Percentiles rank a stretch among this genome's conserved stretches.
phyloP scores from a whole-genome alignment of 2,329 filamentous ascomycete species.

The Arthrinium phaeospermum region DNA sequence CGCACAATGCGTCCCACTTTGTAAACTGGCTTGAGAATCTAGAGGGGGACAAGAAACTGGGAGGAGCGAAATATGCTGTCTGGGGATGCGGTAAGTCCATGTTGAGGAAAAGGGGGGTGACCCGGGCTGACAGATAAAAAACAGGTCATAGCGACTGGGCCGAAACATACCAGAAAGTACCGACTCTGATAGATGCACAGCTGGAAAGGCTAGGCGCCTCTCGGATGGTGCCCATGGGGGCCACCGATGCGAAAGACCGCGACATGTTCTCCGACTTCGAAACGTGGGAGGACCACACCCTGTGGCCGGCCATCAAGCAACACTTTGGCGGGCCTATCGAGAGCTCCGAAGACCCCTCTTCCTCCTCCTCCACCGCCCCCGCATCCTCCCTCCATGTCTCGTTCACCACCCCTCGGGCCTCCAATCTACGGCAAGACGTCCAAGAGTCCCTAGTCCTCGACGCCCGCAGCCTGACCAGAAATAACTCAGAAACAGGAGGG shows the following conservation, averaged over 20 bases:
- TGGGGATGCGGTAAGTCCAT: slow-evolving; percentile 66
- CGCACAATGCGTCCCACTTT: slow-evolving; percentile 74
- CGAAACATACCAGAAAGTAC: slow-evolving; percentile 62
- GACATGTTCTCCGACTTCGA: slow-evolving; percentile 61
- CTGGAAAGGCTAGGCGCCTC: slow-evolving; percentile 54
- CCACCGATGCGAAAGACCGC: slow-evolving; percentile 57
- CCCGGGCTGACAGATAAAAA: slow-evolving; percentile 38
- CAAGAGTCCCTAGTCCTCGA: slow-evolving; percentile 64
- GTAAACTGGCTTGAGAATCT: slow-evolving; percentile 67
- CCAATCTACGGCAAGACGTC: slow-evolving; percentile 67
- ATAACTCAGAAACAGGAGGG: slow-evolving; percentile 46
- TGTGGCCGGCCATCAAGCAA: slow-evolving; percentile 57
- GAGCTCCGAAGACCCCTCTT: slow-evolving; percentile 25
- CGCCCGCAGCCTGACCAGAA: slow-evolving; percentile 57
- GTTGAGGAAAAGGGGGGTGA: slow-evolving; percentile 35
- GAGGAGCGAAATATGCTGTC: slow-evolving; percentile 67
- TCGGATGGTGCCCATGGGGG: slow-evolving; percentile 52
- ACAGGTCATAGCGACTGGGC: slow-evolving; percentile 46
- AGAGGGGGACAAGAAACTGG: slow-evolving; percentile 51
- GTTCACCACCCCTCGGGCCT: slow-evolving; percentile 59
- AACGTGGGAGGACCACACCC: slow-evolving; percentile 22
- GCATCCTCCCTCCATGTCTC: slow-evolving; percentile 49
- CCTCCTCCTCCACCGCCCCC: slow-evolving; percentile 29
- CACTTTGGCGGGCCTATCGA: slow-evolving; percentile 34
- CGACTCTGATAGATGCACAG: slow-evolving; percentile 56